phyloP scores from a whole-genome alignment of 1,284 basidiomycete species.

The Puccinia triticina region DNA sequence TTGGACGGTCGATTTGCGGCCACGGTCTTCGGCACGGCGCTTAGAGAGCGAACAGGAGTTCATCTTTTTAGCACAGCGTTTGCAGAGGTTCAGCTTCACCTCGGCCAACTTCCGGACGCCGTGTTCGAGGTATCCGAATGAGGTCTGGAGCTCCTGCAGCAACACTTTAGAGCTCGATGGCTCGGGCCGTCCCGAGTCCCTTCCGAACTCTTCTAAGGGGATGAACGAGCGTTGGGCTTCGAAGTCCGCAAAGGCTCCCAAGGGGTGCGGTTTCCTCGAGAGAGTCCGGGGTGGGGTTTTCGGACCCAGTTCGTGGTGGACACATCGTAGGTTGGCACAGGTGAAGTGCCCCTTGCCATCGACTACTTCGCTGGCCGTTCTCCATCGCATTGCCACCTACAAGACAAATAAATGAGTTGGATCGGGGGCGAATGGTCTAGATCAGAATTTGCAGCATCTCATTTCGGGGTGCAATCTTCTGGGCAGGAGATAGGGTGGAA shows the following conservation, averaged over 20 bases:
- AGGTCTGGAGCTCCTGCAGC: slow-evolving; percentile 32
- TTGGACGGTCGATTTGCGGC: not conserved
- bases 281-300: not conserved
- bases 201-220: slow-evolving; percentile 6
- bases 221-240: slow-evolving; percentile 39
- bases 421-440: not conserved
- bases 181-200: not conserved
- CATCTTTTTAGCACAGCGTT: slow-evolving; percentile 44
- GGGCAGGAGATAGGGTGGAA: not conserved
- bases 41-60: slow-evolving; percentile 28
- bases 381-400: slow-evolving; percentile 51
- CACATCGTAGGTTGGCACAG: slow-evolving; percentile 41
- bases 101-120: slow-evolving; percentile 35
- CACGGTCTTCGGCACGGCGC: not conserved
- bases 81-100: slow-evolving; percentile 48
- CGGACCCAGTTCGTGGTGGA: slow-evolving; percentile 23
- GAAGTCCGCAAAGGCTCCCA: slow-evolving; percentile 17
- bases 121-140: slow-evolving; percentile 47
- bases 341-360: slow-evolving; percentile 50
- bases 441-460: not conserved
- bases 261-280: not conserved
- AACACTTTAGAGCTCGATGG: not conserved
- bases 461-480: not conserved
- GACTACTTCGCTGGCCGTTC: slow-evolving; percentile 47
- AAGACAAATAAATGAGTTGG: not conserved